A percentile compares a stretch with the other conserved stretches of the same genome.
Evolutionary conservation across 2,329 filamentous ascomycete genomes (phyloP).

Genomic region (Ceratocystis cacaofunesta): DNA sequence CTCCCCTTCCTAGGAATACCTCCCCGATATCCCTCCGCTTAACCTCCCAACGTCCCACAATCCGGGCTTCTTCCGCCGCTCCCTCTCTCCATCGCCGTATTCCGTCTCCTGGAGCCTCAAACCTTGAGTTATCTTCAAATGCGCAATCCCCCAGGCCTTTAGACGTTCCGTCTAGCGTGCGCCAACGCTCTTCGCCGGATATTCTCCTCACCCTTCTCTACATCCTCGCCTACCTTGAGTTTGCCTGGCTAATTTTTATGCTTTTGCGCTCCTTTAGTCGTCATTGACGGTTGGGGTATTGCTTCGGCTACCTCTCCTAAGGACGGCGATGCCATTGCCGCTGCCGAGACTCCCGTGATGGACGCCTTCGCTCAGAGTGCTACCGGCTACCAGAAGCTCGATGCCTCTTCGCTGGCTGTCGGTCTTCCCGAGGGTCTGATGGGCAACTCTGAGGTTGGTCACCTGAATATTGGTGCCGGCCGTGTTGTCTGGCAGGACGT

Average conservation of each 20-base stretch:
- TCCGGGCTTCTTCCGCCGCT: neutral
- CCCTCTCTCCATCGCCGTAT: neutral
- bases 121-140: neutral
- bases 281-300: conserved; percentile 98
- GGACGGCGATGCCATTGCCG: conserved; percentile 87
- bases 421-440: conserved; percentile 93
- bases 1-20: conserved; percentile 6
- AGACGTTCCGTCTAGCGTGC: neutral
- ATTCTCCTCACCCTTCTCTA: conserved; percentile 34
- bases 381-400: conserved; percentile 80
- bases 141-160: conserved; percentile 1
- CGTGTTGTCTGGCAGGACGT: conserved; percentile 98
- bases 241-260: conserved; percentile 45
- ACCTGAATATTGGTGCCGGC: conserved; percentile 95
- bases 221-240: conserved; percentile 40
- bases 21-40: neutral
- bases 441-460: conserved; percentile 97
- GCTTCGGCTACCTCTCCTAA: conserved; percentile 65
- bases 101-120: neutral
- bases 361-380: conserved; percentile 71
- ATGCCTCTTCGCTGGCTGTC: conserved; percentile 89
- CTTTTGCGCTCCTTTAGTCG: conserved; percentile 50
- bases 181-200: conserved; percentile 6
- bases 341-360: conserved; percentile 88
- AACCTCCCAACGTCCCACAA: neutral